Evolutionary conservation across 805 yeast genomes (phyloP), one percentile per base, ranked within the genome.

Genomic region (Lipomyces sp.): DNA sequence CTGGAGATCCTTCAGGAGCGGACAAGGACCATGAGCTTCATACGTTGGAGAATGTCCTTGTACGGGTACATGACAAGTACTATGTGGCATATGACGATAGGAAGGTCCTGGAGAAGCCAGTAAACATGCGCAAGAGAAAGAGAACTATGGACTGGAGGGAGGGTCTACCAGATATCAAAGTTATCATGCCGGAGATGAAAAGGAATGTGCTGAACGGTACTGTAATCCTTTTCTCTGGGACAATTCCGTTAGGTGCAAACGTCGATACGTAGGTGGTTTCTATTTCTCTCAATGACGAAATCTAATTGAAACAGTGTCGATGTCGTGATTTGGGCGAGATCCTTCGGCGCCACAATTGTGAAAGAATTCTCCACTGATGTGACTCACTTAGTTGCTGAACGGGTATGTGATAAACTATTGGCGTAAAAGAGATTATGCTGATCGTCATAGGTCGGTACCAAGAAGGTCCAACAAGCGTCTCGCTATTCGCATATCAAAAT

Each of bases 241-340:
- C 94, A n/a, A 83, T 95, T 30, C 98, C 98, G 0, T 75, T 91
- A n/a, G 95, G 95, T 1, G 82, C 87, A 11, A 84, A 86, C 63
- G 78, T 90, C 18, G 87, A 89, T 61, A 79, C 83, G 67, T 63
- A 35, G 39, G 67, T 37, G n/a, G 34, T 24, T 48, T 13, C 33
- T 4, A 33, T 34, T 45, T 37, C 34, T 11, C 1, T 15, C 18
- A 18, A n/a, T n/a, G 35, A 24, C 30, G 37, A 42, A 58, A 35
- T 3, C 54, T 51, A 48, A 33, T 39, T 48, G 29, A 30, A 30
- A 33, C 29, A 63, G 69, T 42, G 95, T 96, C 3, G 97, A 92
- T 75, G 90, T 95, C 55, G 97, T 93, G 1, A 86, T 88, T 30
- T 94, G 98, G 98, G 90, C 94, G 11, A 84, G 85, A 59, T 90